phyloP scores from a whole-genome alignment of 2,329 filamentous ascomycete genomes.

The Botrytis aclada region DNA sequence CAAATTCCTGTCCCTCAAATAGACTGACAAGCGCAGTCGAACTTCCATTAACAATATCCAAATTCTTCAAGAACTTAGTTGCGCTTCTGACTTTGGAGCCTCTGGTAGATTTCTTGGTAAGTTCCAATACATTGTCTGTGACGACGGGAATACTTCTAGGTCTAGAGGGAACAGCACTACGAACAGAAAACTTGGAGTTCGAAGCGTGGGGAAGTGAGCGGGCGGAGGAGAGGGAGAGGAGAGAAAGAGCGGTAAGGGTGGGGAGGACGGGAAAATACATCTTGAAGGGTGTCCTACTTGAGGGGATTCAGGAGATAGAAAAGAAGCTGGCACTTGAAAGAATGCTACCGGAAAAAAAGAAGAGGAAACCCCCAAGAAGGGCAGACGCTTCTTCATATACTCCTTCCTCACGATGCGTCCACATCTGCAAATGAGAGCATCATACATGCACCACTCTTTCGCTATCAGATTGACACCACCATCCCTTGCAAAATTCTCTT shows the following conservation, averaged over 20 bases:
- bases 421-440: constrained; percentile 1
- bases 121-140: constrained; percentile 15
- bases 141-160: constrained; percentile 1
- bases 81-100: constrained; percentile 13
- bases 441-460: not conserved
- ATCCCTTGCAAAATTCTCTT: not conserved
- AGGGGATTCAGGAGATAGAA: not conserved
- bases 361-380: not conserved
- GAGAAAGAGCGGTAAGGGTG: not conserved
- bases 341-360: not conserved
- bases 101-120: not conserved
- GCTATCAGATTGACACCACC: not conserved
- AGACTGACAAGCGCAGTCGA: constrained; percentile 10
- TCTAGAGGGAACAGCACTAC: not conserved
- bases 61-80: constrained; percentile 1
- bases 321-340: not conserved
- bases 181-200: not conserved
- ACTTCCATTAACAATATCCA: constrained; percentile 5
- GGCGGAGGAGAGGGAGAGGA: constrained; percentile 6
- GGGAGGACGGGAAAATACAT: constrained; percentile 4
- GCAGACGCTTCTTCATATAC: not conserved
- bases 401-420: not conserved
- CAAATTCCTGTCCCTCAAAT: constrained; percentile 11
- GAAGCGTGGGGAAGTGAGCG: not conserved
- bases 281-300: not conserved